Evolutionary conservation across 2,329 filamentous ascomycete species (phyloP), one percentile per base, ranked within the genome.

Genomic region (Gnomoniopsis smithogilvyi): DNA sequence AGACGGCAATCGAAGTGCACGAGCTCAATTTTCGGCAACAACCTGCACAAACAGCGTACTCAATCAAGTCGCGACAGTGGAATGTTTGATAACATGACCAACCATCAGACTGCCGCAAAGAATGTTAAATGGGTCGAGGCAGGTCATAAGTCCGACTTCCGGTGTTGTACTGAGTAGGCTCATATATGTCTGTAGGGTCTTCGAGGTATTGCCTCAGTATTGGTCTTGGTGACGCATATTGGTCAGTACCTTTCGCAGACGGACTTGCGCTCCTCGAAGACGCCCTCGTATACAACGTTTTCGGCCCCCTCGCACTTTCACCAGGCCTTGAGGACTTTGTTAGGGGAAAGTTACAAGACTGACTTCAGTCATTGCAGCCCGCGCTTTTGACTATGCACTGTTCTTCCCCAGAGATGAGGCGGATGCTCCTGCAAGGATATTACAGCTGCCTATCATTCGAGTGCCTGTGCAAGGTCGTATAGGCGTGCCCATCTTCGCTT

Each of bases 401-500:
- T 83, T 81, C 69, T 78, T 73, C 49, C 77, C 78, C 7, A 70
- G 76, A 62, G 76, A 80, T 63, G 70, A 64, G 54, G 70, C 74
- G 61, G 69, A 78, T 50, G 71, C 66, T 3, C 54, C 73, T 1
- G 76, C 79, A 11, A 74, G 77, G 56, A 59, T 82, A 30, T 72
- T 81, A 36, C 80, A 83, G 66, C 70, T 76, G 53, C 79, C 80
- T 4, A 74, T 82, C 61, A 67, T 83, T n/a, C 80, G 80, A n/a
- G 72, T 83, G n/a, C 78, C 79, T 33, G 80, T 74, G 72, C 80
- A 83, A 66, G 80, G 80, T 48, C 76, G 79, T 22, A 76, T 82
- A 33, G 80, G 80, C 47, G 80, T 83, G 36, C 80, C 80, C 60
- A 81, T 82, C 67, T 83, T 83, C 64, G 78, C 79, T 53, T 81